A percentile compares a stretch with the other conserved stretches of the same genome.
These are phyloP conservation scores for Cytospora paraplurivora DNA, from an alignment of 2,329 filamentous ascomycete genomes.

Conservation along the genomic window DNA sequence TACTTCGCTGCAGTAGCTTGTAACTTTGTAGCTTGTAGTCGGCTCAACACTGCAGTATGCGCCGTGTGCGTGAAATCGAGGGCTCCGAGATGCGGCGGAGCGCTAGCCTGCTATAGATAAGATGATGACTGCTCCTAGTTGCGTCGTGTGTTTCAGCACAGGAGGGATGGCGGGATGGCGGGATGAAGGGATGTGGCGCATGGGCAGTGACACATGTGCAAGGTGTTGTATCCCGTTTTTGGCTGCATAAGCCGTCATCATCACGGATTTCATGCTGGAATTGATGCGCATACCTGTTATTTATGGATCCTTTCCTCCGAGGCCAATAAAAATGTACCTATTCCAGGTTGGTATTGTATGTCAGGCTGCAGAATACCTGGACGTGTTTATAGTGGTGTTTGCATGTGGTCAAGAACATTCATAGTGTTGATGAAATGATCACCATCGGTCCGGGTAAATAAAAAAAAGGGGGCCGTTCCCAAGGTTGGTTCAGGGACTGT, in stretches of 20 bases:
- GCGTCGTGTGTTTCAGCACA: conserved; percentile 24
- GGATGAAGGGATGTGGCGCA: conserved; percentile 1
- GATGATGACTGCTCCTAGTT: conserved; percentile 5
- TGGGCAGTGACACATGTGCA: conserved; percentile 6
- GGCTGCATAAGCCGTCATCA: conserved; percentile 18
- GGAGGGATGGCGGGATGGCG: not conserved
- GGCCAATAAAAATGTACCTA: not conserved
- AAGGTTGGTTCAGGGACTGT: not conserved
- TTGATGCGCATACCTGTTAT: not conserved
- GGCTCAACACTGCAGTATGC: conserved; percentile 6
- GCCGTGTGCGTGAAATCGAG: conserved; percentile 23
- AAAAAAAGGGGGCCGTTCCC: not conserved
- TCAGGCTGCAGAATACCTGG: too few relatives aligned
- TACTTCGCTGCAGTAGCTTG: not conserved
- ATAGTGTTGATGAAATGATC: not conserved
- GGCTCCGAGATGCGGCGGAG: conserved; percentile 28
- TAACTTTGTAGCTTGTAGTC: not conserved
- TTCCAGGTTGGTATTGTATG: not conserved
- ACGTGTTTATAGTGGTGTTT: too few relatives aligned
- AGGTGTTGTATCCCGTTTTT: not conserved
- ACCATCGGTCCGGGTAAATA: not conserved
- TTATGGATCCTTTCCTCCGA: not conserved
- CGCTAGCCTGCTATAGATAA: conserved; percentile 23
- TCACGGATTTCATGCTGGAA: conserved; percentile 14
- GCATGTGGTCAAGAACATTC: too few relatives aligned